These are phyloP conservation scores for Sungouiella thailandica DNA, from an alignment of 805 yeast genomes.

Conservation along the genomic window DNA sequence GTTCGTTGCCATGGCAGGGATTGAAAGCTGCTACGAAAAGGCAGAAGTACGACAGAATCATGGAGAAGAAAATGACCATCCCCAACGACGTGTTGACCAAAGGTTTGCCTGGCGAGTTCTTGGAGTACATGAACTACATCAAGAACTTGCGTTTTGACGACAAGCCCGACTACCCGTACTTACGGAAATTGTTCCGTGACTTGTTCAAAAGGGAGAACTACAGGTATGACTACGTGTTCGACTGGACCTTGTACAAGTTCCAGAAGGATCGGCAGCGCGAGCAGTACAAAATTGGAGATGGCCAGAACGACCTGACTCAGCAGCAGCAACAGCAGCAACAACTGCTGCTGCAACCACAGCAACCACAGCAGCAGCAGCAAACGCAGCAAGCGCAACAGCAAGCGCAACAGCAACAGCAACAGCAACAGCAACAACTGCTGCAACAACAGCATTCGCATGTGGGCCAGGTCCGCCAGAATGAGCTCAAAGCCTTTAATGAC, in stretches of 20 bases:
- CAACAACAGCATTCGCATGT: not conserved
- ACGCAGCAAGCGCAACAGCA: conserved; percentile 3
- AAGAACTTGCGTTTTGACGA: conserved; percentile 91
- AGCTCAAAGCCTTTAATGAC: not conserved
- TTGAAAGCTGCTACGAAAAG: conserved; percentile 20
- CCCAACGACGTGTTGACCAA: conserved; percentile 18
- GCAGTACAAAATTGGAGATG: conserved; percentile 31
- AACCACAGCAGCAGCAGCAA: conserved; percentile 8
- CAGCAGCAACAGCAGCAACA: conserved; percentile 6
- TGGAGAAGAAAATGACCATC: conserved; percentile 20
- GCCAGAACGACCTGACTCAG: conserved; percentile 7
- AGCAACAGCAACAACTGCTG: conserved; percentile 9
- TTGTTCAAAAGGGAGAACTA: conserved; percentile 83
- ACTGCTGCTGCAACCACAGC: conserved; percentile 7
- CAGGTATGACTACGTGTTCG: conserved; percentile 90
- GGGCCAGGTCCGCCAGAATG: not conserved
- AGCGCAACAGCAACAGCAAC: conserved; percentile 8
- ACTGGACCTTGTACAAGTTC: conserved; percentile 89
- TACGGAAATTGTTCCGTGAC: conserved; percentile 86
- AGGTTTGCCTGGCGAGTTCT: conserved; percentile 89
- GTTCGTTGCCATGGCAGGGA: conserved; percentile 20
- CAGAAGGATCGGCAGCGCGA: conserved; percentile 54
- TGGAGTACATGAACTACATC: conserved; percentile 81
- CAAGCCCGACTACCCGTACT: conserved; percentile 87
- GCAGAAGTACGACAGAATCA: conserved; percentile 19